Evolutionary conservation across 768 basidiomycete species (phyloP).

Genomic region (Pholiota conissans): DNA sequence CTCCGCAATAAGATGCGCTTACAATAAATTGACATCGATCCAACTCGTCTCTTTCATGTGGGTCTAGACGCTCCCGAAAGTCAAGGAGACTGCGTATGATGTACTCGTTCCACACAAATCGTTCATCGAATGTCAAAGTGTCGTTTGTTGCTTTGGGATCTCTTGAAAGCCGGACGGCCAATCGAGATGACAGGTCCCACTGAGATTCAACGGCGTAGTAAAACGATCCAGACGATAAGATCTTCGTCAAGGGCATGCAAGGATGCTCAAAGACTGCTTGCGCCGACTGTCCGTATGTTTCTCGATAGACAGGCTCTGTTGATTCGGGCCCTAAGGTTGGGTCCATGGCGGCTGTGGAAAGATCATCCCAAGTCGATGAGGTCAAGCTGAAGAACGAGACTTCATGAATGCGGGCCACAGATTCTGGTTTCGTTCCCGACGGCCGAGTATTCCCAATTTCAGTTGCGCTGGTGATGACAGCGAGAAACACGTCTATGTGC

Average conservation of each 20-base stretch:
- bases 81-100: conserved; percentile 85
- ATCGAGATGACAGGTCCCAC: conserved; percentile 89
- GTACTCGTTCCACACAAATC: conserved; percentile 96
- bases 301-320: conserved; percentile 47
- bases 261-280: conserved; percentile 83
- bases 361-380: conserved; percentile 83
- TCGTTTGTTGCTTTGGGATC: conserved; percentile 45
- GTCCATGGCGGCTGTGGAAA: conserved; percentile 47
- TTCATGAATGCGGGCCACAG: conserved; percentile 81
- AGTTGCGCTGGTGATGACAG: conserved; percentile 73
- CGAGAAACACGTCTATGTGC: conserved; percentile 77
- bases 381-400: conserved; percentile 89
- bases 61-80: conserved; percentile 79
- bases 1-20: conserved; percentile 29
- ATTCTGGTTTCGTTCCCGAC: conserved; percentile 56
- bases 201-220: conserved; percentile 83
- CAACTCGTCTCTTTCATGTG: conserved; percentile 66
- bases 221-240: conserved; percentile 89
- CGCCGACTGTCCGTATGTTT: conserved; percentile 45
- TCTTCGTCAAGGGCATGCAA: conserved; percentile 85
- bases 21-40: conserved; percentile 87
- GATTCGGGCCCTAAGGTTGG: conserved; percentile 57
- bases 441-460: conserved; percentile 74
- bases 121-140: conserved; percentile 68
- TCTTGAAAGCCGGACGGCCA: conserved; percentile 67